Evolutionary conservation across 2,329 filamentous ascomycete genomes (phyloP).

Genomic region (Fusarium subtropicale): DNA sequence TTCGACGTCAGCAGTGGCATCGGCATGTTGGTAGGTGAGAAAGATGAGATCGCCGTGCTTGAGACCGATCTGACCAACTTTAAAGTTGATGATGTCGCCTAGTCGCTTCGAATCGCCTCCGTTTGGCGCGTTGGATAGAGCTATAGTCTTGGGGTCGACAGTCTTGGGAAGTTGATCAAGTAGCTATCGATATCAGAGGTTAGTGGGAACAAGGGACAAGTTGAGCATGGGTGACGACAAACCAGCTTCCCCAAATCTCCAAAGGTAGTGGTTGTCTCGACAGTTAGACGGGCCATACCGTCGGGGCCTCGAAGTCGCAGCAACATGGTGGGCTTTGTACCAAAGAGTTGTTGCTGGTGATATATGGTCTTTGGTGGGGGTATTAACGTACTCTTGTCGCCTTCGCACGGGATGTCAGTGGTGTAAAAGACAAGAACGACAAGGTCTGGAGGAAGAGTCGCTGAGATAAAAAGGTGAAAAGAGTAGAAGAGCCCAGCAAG

Average conservation of each 20-base stretch:
- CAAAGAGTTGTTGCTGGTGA: slow-evolving; percentile 17
- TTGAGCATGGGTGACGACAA: slow-evolving; percentile 27
- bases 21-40: slow-evolving; percentile 78
- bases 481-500: slow-evolving; percentile 19
- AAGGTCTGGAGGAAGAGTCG: neutral
- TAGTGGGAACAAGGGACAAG: slow-evolving; percentile 18
- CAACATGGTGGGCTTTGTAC: slow-evolving; percentile 69
- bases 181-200: slow-evolving; percentile 57
- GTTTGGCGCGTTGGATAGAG: slow-evolving; percentile 70
- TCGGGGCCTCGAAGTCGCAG: slow-evolving; percentile 90
- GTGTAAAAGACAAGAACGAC: neutral
- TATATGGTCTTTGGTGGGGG: slow-evolving; percentile 26
- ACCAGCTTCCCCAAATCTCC: slow-evolving; percentile 68
- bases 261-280: slow-evolving; percentile 81
- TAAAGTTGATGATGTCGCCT: slow-evolving; percentile 67
- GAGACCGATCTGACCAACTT: slow-evolving; percentile 69
- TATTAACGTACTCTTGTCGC: slow-evolving; percentile 10
- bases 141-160: slow-evolving; percentile 70
- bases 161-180: slow-evolving; percentile 69
- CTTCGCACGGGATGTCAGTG: neutral
- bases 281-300: slow-evolving; percentile 87
- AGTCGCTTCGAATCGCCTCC: slow-evolving; percentile 69
- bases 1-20: slow-evolving; percentile 50
- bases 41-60: slow-evolving; percentile 92
- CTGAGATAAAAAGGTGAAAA: neutral